These are phyloP conservation scores for Vicia sativa DNA, from an alignment of 306 rosid genomes.

Conservation along the genomic window DNA sequence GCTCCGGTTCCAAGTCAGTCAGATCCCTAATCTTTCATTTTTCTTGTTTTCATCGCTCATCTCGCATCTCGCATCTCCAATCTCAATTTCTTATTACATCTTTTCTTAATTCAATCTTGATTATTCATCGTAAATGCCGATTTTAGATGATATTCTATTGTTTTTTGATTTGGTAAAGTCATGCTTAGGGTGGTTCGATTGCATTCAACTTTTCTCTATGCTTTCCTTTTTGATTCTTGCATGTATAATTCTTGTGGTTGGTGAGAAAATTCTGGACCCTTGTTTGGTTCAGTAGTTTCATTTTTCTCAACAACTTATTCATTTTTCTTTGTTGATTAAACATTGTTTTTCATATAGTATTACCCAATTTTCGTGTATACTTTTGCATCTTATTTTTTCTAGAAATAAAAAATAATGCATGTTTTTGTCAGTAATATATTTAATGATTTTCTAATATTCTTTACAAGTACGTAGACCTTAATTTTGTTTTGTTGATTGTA, in stretches of 20 bases:
- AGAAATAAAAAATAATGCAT: neutral
- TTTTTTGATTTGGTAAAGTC: constrained; percentile 22
- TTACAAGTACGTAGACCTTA: neutral
- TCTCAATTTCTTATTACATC: neutral
- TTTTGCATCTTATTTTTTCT: neutral
- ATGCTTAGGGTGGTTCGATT: constrained; percentile 45
- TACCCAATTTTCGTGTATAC: no score
- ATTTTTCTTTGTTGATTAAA: neutral
- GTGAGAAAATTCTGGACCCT: constrained; percentile 29
- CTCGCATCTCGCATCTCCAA: neutral
- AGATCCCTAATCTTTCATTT: neutral
- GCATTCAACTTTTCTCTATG: constrained; percentile 3
- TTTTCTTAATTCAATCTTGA: neutral
- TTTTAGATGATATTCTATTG: neutral
- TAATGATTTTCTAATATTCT: neutral
- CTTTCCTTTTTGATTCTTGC: constrained; percentile 13
- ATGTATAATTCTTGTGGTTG: constrained; percentile 34
- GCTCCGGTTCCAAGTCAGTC: constrained; percentile 68
- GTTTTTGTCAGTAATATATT: neutral
- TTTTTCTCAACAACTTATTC: constrained; percentile 8
- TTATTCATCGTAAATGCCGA: neutral
- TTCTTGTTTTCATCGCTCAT: neutral
- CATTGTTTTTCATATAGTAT: neutral
- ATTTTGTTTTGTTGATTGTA: constrained; percentile 7
- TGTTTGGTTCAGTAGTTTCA: constrained; percentile 28